Conservation (phyloP, 2,329 filamentous ascomycete genomes). For the Xylariomycetidae sp. region DNA sequence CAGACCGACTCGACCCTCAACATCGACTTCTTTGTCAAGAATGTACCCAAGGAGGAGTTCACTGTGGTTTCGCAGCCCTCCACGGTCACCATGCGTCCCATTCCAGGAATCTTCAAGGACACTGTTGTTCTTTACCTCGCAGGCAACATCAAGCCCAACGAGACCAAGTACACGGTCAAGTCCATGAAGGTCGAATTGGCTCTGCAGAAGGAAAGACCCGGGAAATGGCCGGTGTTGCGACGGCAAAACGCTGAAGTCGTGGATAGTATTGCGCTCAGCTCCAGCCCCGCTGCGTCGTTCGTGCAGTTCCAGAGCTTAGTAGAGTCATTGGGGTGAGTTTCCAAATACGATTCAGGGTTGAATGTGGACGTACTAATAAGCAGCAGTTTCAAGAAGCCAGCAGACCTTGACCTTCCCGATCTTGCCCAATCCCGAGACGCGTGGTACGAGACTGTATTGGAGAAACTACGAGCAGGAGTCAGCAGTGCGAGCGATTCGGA, state of each 20-base stretch:
- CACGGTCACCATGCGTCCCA: constrained; percentile 16
- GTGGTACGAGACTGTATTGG: constrained; percentile 20
- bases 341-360: background rate
- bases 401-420: constrained; percentile 15
- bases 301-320: constrained; percentile 16
- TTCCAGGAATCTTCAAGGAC: constrained; percentile 48
- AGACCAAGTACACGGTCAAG: constrained; percentile 59
- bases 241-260: constrained; percentile 34
- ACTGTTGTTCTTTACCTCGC: constrained; percentile 59
- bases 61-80: constrained; percentile 28
- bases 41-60: constrained; percentile 34
- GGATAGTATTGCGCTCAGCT: constrained; percentile 16
- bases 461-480: constrained; percentile 19
- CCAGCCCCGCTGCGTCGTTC: constrained; percentile 9
- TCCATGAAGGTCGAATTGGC: constrained; percentile 75
- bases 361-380: constrained; percentile 5
- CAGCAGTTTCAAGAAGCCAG: constrained; percentile 15
- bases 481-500: constrained; percentile 9
- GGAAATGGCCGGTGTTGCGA: constrained; percentile 60
- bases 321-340: constrained; percentile 16
- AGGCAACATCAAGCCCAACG: constrained; percentile 53
- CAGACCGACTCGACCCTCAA: constrained; percentile 32
- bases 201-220: constrained; percentile 59
- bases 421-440: constrained; percentile 6
- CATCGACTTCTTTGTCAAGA: constrained; percentile 35